Percentiles rank a stretch among this genome's conserved stretches.
phyloP scores from a whole-genome alignment of 306 rosid genomes.

The Bauhinia variegata region DNA sequence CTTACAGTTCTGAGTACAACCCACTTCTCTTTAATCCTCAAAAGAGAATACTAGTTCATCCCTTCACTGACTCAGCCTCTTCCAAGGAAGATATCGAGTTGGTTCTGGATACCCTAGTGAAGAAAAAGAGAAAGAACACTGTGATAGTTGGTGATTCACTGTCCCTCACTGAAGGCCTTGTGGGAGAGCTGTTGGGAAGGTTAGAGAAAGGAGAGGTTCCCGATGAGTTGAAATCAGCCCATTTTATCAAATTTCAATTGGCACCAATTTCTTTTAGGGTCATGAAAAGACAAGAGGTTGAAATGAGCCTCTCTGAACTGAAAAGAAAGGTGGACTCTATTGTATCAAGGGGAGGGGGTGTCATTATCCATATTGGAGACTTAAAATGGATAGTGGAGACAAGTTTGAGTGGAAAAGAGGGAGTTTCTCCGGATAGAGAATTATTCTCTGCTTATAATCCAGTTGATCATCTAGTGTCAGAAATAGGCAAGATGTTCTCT shows the following conservation, averaged over 20 bases:
- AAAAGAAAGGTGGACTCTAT: constrained; percentile 57
- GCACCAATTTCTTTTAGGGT: constrained; percentile 55
- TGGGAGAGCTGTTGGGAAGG: constrained; percentile 61
- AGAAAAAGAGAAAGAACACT: constrained; percentile 70
- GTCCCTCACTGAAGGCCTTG: constrained; percentile 62
- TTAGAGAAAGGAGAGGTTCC: constrained; percentile 73
- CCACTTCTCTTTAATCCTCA: constrained; percentile 62
- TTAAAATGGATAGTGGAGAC: constrained; percentile 67
- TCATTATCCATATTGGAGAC: constrained; percentile 71
- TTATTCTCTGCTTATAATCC: constrained; percentile 45
- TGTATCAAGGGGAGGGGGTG: constrained; percentile 52
- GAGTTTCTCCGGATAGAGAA: constrained; percentile 28
- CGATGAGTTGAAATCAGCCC: constrained; percentile 60
- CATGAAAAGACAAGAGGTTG: constrained; percentile 74
- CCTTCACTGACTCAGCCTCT: constrained; percentile 37
- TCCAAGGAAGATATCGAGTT: constrained; percentile 67
- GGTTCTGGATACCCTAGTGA: constrained; percentile 61
- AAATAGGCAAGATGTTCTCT: constrained; percentile 63
- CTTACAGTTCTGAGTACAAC: constrained; percentile 56
- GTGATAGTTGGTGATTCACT: constrained; percentile 77
- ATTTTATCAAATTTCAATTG: constrained; percentile 57
- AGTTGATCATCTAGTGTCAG: constrained; percentile 65
- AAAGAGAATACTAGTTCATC: constrained; percentile 45
- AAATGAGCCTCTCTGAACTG: constrained; percentile 57
- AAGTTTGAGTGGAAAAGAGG: constrained; percentile 39